These are phyloP conservation scores for Sporisorium graminicola DNA, from an alignment of 1,284 basidiomycete genomes.

Conservation along the genomic window DNA sequence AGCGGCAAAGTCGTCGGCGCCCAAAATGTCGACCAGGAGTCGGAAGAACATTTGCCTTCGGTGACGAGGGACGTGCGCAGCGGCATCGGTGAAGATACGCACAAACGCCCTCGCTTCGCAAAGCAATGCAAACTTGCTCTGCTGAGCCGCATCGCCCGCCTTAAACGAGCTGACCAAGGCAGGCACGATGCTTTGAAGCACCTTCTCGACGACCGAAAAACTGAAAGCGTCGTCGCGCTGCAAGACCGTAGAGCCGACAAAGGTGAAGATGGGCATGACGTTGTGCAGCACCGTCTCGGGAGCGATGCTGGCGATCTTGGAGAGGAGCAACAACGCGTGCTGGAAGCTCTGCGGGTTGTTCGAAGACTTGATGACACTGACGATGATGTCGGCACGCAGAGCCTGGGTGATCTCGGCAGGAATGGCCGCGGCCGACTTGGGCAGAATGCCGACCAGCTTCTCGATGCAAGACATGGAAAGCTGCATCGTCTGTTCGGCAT, in stretches of 20 bases:
- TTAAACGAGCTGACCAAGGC: slow-evolving; percentile 77
- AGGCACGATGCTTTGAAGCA: slow-evolving; percentile 91
- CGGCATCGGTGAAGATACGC: slow-evolving; percentile 88
- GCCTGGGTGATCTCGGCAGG: slow-evolving; percentile 54
- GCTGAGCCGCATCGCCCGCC: slow-evolving; percentile 52
- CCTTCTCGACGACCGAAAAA: slow-evolving; percentile 95
- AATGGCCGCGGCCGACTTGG: slow-evolving; percentile 30
- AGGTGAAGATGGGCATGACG: slow-evolving; percentile 98
- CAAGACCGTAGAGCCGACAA: slow-evolving; percentile 96
- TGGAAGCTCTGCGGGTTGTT: slow-evolving; percentile 95
- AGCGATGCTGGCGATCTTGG: slow-evolving; percentile 83
- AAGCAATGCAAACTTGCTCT: slow-evolving; percentile 46
- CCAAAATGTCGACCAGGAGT: slow-evolving; percentile 88
- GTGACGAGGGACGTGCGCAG: slow-evolving; percentile 87
- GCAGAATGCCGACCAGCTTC: slow-evolving; percentile 75
- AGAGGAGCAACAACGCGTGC: slow-evolving; percentile 89
- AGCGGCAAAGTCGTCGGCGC: slow-evolving; percentile 83
- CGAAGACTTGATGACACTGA: slow-evolving; percentile 72
- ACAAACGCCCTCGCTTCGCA: slow-evolving; percentile 75
- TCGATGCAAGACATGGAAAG: slow-evolving; percentile 81
- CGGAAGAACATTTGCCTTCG: slow-evolving; percentile 90
- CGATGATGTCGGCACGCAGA: slow-evolving; percentile 61
- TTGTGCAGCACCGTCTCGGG: slow-evolving; percentile 93
- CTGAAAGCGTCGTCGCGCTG: slow-evolving; percentile 96
- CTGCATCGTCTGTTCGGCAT: slow-evolving; percentile 87